Base-by-base conservation (phyloP, 2,329 filamentous ascomycete genomes). In the Hansfordia pulvinata region DNA sequence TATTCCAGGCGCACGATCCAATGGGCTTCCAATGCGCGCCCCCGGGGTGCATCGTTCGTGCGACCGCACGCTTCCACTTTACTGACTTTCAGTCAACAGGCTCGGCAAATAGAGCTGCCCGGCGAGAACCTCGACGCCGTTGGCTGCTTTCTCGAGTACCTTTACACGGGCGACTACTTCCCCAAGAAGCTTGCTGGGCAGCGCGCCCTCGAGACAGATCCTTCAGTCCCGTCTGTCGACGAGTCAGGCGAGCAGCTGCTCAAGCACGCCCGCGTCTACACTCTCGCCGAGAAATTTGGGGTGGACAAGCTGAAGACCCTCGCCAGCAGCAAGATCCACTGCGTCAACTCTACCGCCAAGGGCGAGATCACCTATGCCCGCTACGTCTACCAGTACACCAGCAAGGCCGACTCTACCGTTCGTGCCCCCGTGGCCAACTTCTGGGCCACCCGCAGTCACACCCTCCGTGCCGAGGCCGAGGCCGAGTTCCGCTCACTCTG, bases 341-440 rank as follows among this genome's bases (percentile, higher is more conserved):
- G 82, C 49, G 80, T 93, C 43, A 78, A 85, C 46, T 83, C 78
- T 23, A 92, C 81, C 1, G 83, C 84, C 19, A 78, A 77, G 55
- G 86, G 84, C 50, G 86, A 94, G 61, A 86, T 94, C 45, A 73
- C 76, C 15, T 94, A 93, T 52, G 86, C 86, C 7, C 74, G 84
- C 49, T 94, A 85, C 56, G 80, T 93, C 17, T 93, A 93, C 60
- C 72, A 71, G 33, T 72, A 83, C 54, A 90, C 81, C 8, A 52
- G 56, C 29, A 53, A 63, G 25, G 71, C 79, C 33, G 83, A 93
- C 52, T 58, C 54, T 9, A 70, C 69, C 3, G 83, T 93, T 41
- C 74, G 85, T 39, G 79, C 72, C 36, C 84, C 85, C 2, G 74
- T 93, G 26, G 84, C 82, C n/a, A 78, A 76, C 29, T 93, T 92